These are phyloP conservation scores for Claviceps arundinis DNA, from an alignment of 2,329 filamentous ascomycete species.

Conservation along the genomic window DNA sequence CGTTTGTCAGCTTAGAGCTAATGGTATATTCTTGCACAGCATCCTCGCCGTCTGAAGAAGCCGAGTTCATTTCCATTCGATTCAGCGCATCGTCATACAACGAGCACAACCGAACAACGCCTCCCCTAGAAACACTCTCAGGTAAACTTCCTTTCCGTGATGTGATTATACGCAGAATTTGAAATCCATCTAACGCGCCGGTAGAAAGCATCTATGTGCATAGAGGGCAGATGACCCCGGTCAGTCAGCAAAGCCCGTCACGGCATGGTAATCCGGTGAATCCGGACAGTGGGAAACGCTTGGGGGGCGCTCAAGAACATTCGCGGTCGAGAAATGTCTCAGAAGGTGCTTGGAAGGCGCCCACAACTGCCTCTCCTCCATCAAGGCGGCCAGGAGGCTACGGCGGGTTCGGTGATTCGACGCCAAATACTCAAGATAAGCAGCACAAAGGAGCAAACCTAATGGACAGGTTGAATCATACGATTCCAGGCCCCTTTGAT, in stretches of 20 bases:
- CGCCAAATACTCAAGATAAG: slow-evolving; percentile 5
- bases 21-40: slow-evolving; percentile 13
- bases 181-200: not conserved
- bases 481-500: slow-evolving; percentile 55
- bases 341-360: not conserved
- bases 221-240: slow-evolving; percentile 48
- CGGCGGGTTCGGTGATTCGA: slow-evolving; percentile 26
- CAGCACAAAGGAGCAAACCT: slow-evolving; percentile 22
- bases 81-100: slow-evolving; percentile 15
- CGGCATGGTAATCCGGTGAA: slow-evolving; percentile 51
- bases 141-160: slow-evolving; percentile 25
- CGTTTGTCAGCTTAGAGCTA: not conserved
- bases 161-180: not conserved
- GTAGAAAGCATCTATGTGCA: slow-evolving; percentile 26
- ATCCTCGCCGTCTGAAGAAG: slow-evolving; percentile 23
- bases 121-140: slow-evolving; percentile 37
- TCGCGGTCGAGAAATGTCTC: slow-evolving; percentile 21
- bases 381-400: slow-evolving; percentile 31
- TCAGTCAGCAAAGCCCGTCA: slow-evolving; percentile 46
- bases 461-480: slow-evolving; percentile 49
- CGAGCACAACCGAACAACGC: slow-evolving; percentile 29
- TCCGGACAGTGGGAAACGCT: slow-evolving; percentile 30
- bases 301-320: slow-evolving; percentile 30
- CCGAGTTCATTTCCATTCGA: slow-evolving; percentile 14
- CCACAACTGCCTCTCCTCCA: not conserved